Evolutionary conservation across 2,329 filamentous ascomycete species (phyloP).

Genomic region (Curvularia lunata): DNA sequence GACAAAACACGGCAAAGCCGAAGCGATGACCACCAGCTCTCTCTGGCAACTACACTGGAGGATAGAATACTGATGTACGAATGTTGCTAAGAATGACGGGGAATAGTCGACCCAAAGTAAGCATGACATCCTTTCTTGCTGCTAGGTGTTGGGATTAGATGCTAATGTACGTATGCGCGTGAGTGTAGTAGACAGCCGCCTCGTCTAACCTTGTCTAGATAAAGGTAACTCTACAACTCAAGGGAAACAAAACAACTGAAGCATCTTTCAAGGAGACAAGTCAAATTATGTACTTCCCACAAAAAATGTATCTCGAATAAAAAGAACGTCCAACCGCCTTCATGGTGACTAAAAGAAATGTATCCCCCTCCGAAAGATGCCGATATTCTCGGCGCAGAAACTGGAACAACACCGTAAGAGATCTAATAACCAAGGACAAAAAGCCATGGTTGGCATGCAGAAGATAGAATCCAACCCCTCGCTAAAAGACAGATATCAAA

Average conservation of each 20-base stretch:
- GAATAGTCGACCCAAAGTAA: no score
- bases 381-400: neutral
- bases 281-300: conserved; percentile 1
- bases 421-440: conserved; percentile 2
- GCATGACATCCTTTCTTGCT: no score
- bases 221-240: neutral
- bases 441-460: neutral
- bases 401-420: conserved; percentile 7
- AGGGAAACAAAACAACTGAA: neutral
- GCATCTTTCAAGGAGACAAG: neutral
- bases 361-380: neutral
- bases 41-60: no score
- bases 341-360: conserved; percentile 5
- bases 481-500: conserved; percentile 15
- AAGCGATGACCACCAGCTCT: no score
- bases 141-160: no score
- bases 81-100: no score
- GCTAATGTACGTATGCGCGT: no score
- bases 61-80: no score
- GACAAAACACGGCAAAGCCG: no score
- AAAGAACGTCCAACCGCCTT: conserved; percentile 1
- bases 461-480: conserved; percentile 14
- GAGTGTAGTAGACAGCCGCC: no score
- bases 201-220: neutral
- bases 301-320: conserved; percentile 6